A percentile compares a stretch with the other conserved stretches of the same genome.
Conservation (phyloP, 1,139 yeast genomes). For the Pneumocystis jirovecii region DNA sequence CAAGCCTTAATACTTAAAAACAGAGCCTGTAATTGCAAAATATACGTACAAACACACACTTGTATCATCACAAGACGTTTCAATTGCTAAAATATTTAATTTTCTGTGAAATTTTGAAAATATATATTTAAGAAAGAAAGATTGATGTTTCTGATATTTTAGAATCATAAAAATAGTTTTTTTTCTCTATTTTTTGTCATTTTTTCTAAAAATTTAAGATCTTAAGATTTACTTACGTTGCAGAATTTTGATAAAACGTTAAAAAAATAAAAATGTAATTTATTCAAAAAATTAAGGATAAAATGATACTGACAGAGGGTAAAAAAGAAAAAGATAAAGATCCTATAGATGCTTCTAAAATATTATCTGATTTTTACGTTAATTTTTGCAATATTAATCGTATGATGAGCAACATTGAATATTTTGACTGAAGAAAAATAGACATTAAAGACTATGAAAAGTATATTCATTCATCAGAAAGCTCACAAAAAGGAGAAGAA, state of each 20-base stretch:
- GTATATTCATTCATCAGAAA: not conserved
- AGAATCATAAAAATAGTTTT: not conserved
- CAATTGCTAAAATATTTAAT: not conserved
- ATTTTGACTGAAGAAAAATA: not conserved
- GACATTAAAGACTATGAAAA: not conserved
- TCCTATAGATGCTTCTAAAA: not conserved
- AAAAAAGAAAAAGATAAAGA: not conserved
- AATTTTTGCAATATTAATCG: not conserved
- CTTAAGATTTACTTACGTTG: not conserved
- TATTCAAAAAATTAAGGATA: not conserved
- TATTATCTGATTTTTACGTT: not conserved
- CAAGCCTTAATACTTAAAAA: constrained; percentile 24
- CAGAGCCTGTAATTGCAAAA: not conserved
- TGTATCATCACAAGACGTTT: constrained; percentile 84
- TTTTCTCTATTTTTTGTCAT: not conserved
- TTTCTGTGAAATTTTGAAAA: not conserved
- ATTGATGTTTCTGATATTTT: not conserved
- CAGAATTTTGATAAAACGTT: not conserved
- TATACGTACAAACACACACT: constrained; percentile 48
- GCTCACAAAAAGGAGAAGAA: not conserved
- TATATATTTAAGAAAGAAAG: not conserved
- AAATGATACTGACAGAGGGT: not conserved
- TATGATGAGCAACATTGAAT: not conserved
- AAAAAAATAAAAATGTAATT: not conserved
- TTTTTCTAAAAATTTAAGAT: not conserved